A percentile compares a stretch with the other conserved stretches of the same genome.
Conservation (phyloP, 331 rosid genomes). For the Acacia pycnantha region DNA sequence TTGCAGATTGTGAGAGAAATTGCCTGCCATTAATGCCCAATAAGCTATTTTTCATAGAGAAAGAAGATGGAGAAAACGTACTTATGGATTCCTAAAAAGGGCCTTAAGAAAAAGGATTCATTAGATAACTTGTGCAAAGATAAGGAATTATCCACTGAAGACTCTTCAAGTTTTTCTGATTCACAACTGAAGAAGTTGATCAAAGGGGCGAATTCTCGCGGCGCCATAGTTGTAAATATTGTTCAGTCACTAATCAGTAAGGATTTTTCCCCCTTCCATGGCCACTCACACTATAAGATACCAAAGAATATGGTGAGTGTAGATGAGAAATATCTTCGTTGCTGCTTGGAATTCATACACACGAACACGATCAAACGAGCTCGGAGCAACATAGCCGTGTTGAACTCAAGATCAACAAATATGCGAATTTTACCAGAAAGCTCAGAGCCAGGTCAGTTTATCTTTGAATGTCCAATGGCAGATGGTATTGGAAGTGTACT, state of each 20-base stretch:
- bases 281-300: constrained; percentile 50
- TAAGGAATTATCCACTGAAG: constrained; percentile 43
- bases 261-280: constrained; percentile 38
- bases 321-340: constrained; percentile 72
- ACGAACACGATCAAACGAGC: constrained; percentile 31
- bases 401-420: constrained; percentile 27
- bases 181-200: constrained; percentile 55
- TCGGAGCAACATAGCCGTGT: constrained; percentile 27
- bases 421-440: constrained; percentile 28
- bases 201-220: constrained; percentile 48
- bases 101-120: constrained; percentile 38
- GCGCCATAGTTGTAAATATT: constrained; percentile 47
- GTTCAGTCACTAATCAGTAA: constrained; percentile 56
- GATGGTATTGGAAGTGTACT: constrained; percentile 44
- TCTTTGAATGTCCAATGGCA: constrained; percentile 54
- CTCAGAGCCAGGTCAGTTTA: constrained; percentile 37
- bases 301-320: constrained; percentile 74
- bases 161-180: constrained; percentile 38
- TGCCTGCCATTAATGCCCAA: constrained; percentile 32
- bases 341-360: constrained; percentile 41
- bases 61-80: constrained; percentile 58
- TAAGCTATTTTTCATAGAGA: constrained; percentile 17
- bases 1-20: constrained; percentile 21
- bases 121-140: constrained; percentile 40
- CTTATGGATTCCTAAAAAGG: constrained; percentile 40